phyloP scores from a whole-genome alignment of 2,329 filamentous ascomycete genomes.

The Fusarium paranaense region DNA sequence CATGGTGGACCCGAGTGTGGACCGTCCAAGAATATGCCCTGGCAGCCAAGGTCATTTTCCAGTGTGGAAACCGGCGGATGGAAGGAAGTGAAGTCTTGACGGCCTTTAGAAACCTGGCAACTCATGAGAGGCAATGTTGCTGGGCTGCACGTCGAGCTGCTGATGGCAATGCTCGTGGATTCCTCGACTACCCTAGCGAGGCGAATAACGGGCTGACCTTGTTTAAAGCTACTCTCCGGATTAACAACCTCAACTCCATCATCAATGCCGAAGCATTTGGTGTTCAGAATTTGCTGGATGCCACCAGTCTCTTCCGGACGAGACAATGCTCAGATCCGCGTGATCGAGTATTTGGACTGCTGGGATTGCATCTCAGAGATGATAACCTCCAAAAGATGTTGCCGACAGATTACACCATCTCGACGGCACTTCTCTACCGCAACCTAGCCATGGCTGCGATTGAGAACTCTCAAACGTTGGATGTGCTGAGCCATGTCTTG shows the following conservation, averaged over 20 bases:
- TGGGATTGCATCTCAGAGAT: not conserved
- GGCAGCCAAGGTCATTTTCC: conserved; percentile 2
- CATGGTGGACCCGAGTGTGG: conserved; percentile 24
- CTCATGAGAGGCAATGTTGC: conserved; percentile 13
- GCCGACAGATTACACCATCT: not conserved
- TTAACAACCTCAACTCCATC: conserved; percentile 1
- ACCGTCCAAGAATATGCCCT: conserved; percentile 16
- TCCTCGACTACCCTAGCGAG: conserved; percentile 1
- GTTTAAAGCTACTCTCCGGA: conserved; percentile 9
- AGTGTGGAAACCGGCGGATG: conserved; percentile 8
- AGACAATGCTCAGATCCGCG: conserved; percentile 10
- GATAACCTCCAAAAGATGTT: not conserved
- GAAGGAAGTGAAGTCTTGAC: not conserved
- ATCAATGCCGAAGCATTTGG: not conserved
- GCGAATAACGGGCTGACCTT: conserved; percentile 4
- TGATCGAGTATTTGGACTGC: conserved; percentile 10
- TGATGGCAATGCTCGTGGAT: conserved; percentile 6
- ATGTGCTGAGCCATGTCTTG: conserved; percentile 15
- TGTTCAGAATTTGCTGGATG: not conserved
- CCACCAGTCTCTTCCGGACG: conserved; percentile 8
- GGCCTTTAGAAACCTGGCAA: not conserved
- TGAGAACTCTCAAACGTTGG: not conserved
- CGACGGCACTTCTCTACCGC: not conserved
- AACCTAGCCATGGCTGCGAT: not conserved
- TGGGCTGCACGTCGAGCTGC: conserved; percentile 10